Conservation (phyloP, 371 early-diverging fungal genomes). For the Mortierella sp. region DNA sequence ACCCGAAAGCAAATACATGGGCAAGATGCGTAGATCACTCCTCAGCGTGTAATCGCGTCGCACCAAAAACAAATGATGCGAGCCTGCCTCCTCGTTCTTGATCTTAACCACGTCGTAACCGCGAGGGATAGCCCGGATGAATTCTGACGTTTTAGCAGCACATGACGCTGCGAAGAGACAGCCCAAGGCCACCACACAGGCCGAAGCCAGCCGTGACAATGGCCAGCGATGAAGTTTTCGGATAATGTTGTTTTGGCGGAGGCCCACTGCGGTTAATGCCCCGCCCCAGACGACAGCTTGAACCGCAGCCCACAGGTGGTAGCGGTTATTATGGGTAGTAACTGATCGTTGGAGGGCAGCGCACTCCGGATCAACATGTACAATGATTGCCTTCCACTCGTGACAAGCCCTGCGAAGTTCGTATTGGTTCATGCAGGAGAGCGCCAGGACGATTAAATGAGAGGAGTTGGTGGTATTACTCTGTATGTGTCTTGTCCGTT, state of each 20-base stretch:
- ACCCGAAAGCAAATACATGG: constrained; percentile 51
- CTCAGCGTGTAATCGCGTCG: constrained; percentile 34
- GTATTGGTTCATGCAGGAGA: constrained; percentile 53
- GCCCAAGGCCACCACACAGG: constrained; percentile 15
- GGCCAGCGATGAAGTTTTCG: constrained; percentile 23
- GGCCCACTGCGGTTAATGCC: constrained; percentile 19
- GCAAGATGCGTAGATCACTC: constrained; percentile 19
- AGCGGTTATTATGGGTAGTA: constrained; percentile 17
- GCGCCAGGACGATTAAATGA: constrained; percentile 28
- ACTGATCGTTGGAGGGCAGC: constrained; percentile 40
- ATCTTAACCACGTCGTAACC: constrained; percentile 43
- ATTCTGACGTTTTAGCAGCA: constrained; percentile 24
- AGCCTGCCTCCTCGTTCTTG: constrained; percentile 15
- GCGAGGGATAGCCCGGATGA: constrained; percentile 33
- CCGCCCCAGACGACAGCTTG: constrained; percentile 37
- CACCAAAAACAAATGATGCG: constrained; percentile 39
- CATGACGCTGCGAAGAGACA: constrained; percentile 21
- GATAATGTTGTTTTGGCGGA: constrained; percentile 27
- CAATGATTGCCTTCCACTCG: constrained; percentile 45
- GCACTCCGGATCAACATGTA: constrained; percentile 52
- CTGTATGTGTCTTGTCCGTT: constrained; percentile 14
- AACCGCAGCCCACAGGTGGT: constrained; percentile 34
- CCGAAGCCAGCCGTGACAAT: constrained; percentile 27
- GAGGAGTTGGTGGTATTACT: too few relatives aligned
- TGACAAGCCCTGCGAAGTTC: constrained; percentile 47